Evolutionary conservation across 352 stramenopile species (phyloP).

Genomic region (Pelagophyceae sp.): DNA sequence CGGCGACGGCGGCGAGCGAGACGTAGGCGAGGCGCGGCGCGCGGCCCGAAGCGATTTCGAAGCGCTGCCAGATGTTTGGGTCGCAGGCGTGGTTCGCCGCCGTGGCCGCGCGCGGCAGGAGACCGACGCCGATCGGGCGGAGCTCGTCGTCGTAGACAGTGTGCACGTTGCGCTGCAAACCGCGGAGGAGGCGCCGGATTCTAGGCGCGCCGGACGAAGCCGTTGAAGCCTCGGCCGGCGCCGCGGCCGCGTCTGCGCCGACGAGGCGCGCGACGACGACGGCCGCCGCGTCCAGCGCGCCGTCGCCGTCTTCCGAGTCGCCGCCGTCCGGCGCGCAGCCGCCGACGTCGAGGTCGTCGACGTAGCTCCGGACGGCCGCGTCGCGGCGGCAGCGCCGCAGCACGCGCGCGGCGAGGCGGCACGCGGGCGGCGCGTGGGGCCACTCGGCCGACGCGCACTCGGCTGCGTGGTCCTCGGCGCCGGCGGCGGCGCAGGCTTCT

Average conservation of each 20-base stretch:
- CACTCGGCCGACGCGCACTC: background rate
- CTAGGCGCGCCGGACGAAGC: too few relatives aligned
- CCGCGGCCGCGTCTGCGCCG: too few relatives aligned
- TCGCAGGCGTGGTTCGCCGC: conserved; percentile 11
- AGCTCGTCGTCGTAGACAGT: conserved; percentile 12
- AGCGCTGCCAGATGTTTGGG: conserved; percentile 13
- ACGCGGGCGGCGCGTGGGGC: background rate
- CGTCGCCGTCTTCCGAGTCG: background rate
- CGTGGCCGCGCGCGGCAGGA: background rate
- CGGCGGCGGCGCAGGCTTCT: background rate
- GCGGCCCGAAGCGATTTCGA: background rate
- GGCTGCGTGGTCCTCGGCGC: background rate
- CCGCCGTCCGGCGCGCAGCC: background rate
- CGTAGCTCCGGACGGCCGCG: background rate
- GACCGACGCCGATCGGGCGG: background rate
- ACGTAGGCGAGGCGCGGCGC: background rate
- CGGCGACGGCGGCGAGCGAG: background rate
- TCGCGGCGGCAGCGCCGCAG: too few relatives aligned
- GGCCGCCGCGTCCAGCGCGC: background rate
- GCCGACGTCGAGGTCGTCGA: background rate
- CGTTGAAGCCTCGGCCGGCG: too few relatives aligned
- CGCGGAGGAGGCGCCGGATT: background rate
- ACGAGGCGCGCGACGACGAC: background rate
- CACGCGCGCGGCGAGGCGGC: background rate
- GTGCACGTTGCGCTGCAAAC: conserved; percentile 5